Percentiles rank a stretch among this genome's conserved stretches.
These are phyloP conservation scores for Botrytis elliptica DNA, from an alignment of 2,329 filamentous ascomycete genomes.

Conservation along the genomic window DNA sequence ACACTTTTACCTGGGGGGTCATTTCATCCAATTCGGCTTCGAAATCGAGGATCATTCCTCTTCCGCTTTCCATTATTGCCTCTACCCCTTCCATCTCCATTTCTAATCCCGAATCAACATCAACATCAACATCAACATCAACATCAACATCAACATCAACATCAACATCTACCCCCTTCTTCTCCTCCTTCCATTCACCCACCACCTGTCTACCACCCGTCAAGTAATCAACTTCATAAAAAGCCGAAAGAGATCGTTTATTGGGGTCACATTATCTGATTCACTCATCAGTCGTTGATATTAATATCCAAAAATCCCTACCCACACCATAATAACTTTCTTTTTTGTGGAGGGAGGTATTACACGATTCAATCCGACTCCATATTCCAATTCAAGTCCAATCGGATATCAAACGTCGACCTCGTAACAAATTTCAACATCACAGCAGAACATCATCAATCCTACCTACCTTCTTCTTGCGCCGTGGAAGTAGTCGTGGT, in stretches of 20 bases:
- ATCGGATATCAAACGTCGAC: background rate
- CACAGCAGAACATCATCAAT: background rate
- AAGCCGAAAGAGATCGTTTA: background rate
- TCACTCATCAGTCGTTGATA: conserved; percentile 3
- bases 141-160: background rate
- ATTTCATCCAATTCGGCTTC: background rate
- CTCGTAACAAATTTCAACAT: background rate
- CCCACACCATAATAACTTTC: background rate
- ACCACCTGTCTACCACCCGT: background rate
- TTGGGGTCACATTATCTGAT: background rate
- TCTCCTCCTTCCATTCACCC: background rate
- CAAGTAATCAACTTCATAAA: background rate
- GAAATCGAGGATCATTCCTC: background rate
- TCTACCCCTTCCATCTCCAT: background rate
- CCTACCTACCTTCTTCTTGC: background rate
- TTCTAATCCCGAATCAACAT: background rate
- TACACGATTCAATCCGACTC: background rate
- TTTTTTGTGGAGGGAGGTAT: background rate
- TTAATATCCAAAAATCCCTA: background rate
- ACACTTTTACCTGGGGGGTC: background rate
- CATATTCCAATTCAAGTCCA: background rate
- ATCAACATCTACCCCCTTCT: background rate
- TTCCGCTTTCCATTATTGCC: background rate
- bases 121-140: background rate
- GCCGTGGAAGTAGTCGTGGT: background rate